phyloP scores from a whole-genome alignment of 495 filamentous ascomycete species.

The Neurospora terricola region DNA sequence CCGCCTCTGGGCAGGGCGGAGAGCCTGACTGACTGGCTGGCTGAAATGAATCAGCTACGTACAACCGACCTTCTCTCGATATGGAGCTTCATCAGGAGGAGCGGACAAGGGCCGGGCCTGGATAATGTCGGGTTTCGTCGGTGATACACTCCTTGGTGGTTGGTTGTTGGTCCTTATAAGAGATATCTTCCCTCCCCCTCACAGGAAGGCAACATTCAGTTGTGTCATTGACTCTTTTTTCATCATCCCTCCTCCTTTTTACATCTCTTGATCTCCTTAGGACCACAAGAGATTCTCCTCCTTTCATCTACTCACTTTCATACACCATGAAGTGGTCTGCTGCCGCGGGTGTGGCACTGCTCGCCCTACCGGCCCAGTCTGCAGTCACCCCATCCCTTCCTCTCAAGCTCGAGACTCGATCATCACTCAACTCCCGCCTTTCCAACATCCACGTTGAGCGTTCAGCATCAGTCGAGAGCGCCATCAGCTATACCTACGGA shows the following conservation, averaged over 20 bases:
- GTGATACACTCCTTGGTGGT: neutral
- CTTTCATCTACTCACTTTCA: neutral
- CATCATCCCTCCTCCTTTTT: neutral
- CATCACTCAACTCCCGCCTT: slow-evolving; percentile 30
- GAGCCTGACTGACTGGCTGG: neutral
- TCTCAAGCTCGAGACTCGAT: slow-evolving; percentile 27
- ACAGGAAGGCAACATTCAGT: neutral
- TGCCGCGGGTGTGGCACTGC: neutral
- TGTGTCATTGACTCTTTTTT: neutral
- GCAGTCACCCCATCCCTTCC: slow-evolving; percentile 11
- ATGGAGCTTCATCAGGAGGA: neutral
- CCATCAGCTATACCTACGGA: slow-evolving; percentile 34
- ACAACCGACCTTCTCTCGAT: neutral
- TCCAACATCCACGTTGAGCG: slow-evolving; percentile 35
- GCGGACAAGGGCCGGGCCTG: neutral
- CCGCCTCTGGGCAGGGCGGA: neutral
- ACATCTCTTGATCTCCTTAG: neutral
- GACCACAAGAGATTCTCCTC: neutral
- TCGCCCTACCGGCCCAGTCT: neutral
- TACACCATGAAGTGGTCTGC: slow-evolving; percentile 1
- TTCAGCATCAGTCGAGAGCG: slow-evolving; percentile 13
- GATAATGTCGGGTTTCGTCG: neutral
- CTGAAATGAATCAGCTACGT: neutral
- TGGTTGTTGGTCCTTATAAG: neutral
- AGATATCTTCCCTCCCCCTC: neutral